Base-by-base conservation (phyloP, 257 asterid genomes). In the Asclepias syriaca region DNA sequence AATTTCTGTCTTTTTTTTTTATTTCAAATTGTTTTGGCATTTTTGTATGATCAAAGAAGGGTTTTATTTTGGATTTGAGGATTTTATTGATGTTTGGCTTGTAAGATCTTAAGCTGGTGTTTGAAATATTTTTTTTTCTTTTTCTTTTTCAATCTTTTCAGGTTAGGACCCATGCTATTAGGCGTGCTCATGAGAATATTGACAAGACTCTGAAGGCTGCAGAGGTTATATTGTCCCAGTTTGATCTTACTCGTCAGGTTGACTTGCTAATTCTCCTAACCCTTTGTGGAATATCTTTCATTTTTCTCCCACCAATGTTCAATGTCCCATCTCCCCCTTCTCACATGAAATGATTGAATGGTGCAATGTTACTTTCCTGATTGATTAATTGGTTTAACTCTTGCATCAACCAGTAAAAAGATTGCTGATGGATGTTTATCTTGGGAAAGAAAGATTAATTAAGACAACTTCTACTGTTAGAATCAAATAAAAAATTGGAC, bases 141-240 rank as follows among this genome's bases (percentile, higher is more conserved):
- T 8, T 53, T 39, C 3, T 70, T 9, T 56, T 10, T 8, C 27
- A 64, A 37, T 50, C 73, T 80, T 75, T 84, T 81, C 79, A 95
- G 99, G 85, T 95, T 75, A 88, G 95, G 80, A 95, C 99, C 34
- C 97, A 95, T 84, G 96, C 99, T 64, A 87, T 92, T 71, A 85
- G 98, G 80, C 85, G 87, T 84, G 98, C 99, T 70, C 99, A 95
- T 77, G 97, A 90, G 85, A 95, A 92, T 79, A 95, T 95, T 65
- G 98, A 95, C 85, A 90, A 71, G 84, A 90, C 99, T 73, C 75
- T 95, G 84, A 95, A 92, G 91, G 92, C 99, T 37, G 97, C 98
- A 21, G 98, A 92, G 74, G 91, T 88, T 84, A 90, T 95, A 81
- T 81, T 95, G 84, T 77, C 96, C 37, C 96, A 92, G 72, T 92